Conservation (phyloP, 768 basidiomycete species). For the Boletus sensibilis region DNA sequence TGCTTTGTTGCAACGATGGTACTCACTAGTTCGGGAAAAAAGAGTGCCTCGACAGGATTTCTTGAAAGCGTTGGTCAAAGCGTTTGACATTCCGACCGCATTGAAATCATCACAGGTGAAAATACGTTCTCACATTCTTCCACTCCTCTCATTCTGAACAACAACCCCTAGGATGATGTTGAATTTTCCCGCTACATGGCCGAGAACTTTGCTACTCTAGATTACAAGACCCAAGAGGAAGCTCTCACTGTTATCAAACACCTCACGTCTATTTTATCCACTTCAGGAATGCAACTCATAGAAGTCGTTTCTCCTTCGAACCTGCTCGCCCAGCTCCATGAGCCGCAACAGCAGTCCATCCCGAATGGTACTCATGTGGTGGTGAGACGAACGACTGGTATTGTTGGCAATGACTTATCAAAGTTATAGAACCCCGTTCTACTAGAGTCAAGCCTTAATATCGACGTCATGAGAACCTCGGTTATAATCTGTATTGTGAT, state of each 20-base stretch:
- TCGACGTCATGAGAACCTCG: constrained; percentile 57
- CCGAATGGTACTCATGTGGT: neutral
- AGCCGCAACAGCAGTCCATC: constrained; percentile 13
- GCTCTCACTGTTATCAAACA: constrained; percentile 80
- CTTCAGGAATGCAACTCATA: constrained; percentile 78
- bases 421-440: neutral
- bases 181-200: constrained; percentile 90
- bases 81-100: constrained; percentile 70
- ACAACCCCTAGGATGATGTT: constrained; percentile 62
- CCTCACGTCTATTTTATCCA: constrained; percentile 73
- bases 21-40: constrained; percentile 88
- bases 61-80: constrained; percentile 75
- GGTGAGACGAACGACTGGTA: constrained; percentile 1
- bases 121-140: neutral
- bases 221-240: constrained; percentile 96
- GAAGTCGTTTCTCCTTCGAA: constrained; percentile 72
- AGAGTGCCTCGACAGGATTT: constrained; percentile 84
- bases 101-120: constrained; percentile 57
- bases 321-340: constrained; percentile 60
- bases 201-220: constrained; percentile 88
- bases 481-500: constrained; percentile 82
- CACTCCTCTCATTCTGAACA: neutral
- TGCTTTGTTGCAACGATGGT: constrained; percentile 89
- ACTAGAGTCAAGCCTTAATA: constrained; percentile 9
- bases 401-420: neutral